Conservation (phyloP, 257 asterid genomes). For the Capsicum baccatum region DNA sequence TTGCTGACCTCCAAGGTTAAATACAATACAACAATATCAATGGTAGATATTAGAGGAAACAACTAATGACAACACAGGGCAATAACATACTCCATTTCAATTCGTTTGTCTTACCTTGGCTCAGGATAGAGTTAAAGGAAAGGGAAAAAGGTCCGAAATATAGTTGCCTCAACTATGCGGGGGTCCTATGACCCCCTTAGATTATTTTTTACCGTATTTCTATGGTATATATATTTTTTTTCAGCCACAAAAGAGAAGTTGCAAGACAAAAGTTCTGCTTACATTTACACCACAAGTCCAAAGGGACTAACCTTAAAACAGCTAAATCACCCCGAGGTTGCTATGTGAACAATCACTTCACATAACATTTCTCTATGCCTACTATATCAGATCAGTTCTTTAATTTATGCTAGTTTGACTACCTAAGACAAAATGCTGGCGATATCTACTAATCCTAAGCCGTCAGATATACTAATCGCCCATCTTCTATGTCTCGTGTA, state of each 20-base stretch:
- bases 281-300: background rate
- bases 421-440: conserved; percentile 5
- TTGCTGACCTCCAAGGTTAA: background rate
- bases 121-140: too few species aligned
- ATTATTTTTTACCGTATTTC: too few species aligned
- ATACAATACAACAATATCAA: background rate
- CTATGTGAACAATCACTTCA: background rate
- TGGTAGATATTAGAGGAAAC: background rate
- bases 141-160: too few species aligned
- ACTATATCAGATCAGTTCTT: background rate
- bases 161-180: too few species aligned
- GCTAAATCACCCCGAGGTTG: background rate
- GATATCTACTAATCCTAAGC: background rate
- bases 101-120: too few species aligned
- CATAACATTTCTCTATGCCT: background rate
- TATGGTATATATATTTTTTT: background rate
- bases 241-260: background rate
- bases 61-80: background rate
- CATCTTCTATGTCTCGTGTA: conserved; percentile 1
- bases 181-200: too few species aligned
- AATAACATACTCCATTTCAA: too few species aligned
- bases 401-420: background rate
- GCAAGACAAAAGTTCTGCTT: background rate
- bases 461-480: background rate
- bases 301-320: background rate